phyloP scores from a whole-genome alignment of 1,284 basidiomycete species.

The Malassezia arunalokei region DNA sequence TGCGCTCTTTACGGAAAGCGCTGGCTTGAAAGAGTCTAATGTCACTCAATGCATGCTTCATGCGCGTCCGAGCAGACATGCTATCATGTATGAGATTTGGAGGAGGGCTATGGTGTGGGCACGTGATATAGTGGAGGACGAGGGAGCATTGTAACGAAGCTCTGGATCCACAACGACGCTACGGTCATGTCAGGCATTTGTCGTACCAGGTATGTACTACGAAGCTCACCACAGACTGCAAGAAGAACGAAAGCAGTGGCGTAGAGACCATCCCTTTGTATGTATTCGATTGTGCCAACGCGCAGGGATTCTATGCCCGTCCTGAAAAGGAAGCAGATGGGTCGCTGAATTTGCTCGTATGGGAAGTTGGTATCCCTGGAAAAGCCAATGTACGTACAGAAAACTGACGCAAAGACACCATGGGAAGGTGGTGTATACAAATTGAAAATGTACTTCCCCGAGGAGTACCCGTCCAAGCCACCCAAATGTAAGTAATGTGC shows the following conservation, averaged over 20 bases:
- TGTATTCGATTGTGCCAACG: constrained; percentile 47
- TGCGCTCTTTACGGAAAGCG: too few relatives aligned
- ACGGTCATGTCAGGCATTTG: constrained; percentile 16
- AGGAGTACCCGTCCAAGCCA: constrained; percentile 74
- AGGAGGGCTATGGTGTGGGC: neutral
- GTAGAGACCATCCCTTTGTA: constrained; percentile 97
- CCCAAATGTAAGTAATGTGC: constrained; percentile 63
- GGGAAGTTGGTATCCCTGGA: constrained; percentile 68
- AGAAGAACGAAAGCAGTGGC: constrained; percentile 97
- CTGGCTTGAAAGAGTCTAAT: too few relatives aligned
- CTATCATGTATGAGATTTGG: too few relatives aligned
- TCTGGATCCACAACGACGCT: neutral
- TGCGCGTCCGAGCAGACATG: too few relatives aligned
- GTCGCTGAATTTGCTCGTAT: constrained; percentile 87
- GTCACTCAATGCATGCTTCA: too few relatives aligned
- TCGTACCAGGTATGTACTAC: constrained; percentile 9
- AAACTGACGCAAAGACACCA: constrained; percentile 57
- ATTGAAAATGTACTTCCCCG: constrained; percentile 60
- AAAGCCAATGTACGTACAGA: constrained; percentile 43
- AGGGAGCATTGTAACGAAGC: neutral
- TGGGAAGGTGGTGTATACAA: constrained; percentile 96
- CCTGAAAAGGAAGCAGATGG: constrained; percentile 79
- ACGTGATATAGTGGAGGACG: constrained; percentile 1
- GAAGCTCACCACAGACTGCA: constrained; percentile 6
- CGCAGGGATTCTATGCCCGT: constrained; percentile 87